A percentile compares a stretch with the other conserved stretches of the same genome.
Evolutionary conservation across 495 filamentous ascomycete species (phyloP).

Genomic region (Parathielavia hyrcaniae): DNA sequence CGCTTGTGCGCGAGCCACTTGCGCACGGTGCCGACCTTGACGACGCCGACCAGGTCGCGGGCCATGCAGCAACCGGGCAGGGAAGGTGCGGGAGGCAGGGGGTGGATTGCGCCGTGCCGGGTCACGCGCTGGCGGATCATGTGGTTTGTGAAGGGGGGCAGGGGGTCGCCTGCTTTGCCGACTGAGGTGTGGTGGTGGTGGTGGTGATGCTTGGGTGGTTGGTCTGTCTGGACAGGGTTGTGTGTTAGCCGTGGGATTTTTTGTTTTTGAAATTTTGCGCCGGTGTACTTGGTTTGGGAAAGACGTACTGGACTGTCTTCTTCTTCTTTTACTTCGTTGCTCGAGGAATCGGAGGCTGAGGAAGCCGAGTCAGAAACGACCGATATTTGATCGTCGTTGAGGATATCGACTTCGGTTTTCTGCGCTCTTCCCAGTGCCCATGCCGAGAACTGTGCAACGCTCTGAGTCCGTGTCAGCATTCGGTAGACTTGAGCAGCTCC

Average conservation of each 20-base stretch:
- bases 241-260: too few species aligned
- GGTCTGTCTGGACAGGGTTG: neutral
- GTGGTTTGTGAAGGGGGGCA: conserved; percentile 69
- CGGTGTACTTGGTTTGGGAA: neutral
- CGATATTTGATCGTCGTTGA: conserved; percentile 70
- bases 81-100: conserved; percentile 54
- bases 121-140: conserved; percentile 89
- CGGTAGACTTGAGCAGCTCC: neutral
- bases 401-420: conserved; percentile 67
- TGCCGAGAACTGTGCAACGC: conserved; percentile 83
- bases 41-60: conserved; percentile 60
- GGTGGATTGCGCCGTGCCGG: conserved; percentile 63
- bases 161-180: conserved; percentile 73
- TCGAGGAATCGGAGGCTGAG: conserved; percentile 32
- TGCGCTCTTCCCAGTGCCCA: conserved; percentile 85
- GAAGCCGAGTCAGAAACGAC: conserved; percentile 54
- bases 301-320: conserved; percentile 23
- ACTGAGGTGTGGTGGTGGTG: conserved; percentile 39
- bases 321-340: conserved; percentile 33
- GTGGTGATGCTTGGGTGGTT: neutral
- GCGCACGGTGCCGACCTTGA: conserved; percentile 70
- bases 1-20: conserved; percentile 73
- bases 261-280: too few species aligned
- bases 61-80: conserved; percentile 58
- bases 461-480: conserved; percentile 35